phyloP scores from a whole-genome alignment of 495 filamentous ascomycete genomes.

The Trichoderma asperelloides region DNA sequence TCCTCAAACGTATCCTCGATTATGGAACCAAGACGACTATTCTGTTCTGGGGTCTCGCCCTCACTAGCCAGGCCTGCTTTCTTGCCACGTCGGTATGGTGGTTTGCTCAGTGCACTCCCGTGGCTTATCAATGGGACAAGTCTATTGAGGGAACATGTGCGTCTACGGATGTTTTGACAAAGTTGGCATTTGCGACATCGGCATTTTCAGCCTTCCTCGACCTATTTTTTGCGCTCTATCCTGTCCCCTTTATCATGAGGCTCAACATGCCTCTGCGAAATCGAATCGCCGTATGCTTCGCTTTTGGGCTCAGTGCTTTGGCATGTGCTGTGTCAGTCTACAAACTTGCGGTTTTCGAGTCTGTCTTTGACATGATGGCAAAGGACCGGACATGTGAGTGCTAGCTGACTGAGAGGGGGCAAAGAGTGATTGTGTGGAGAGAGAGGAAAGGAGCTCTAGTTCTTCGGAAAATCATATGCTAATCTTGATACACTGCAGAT shows the following conservation, averaged over 20 bases:
- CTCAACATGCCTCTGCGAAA: slow-evolving; percentile 20
- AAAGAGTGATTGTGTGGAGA: not conserved
- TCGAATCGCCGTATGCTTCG: slow-evolving; percentile 17
- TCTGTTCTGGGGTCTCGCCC: slow-evolving; percentile 19
- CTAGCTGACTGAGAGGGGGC: slow-evolving; percentile 4
- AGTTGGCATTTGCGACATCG: slow-evolving; percentile 19
- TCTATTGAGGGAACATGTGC: slow-evolving; percentile 17
- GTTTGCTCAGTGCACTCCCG: slow-evolving; percentile 21
- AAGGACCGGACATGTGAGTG: slow-evolving; percentile 22
- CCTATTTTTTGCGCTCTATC: slow-evolving; percentile 23
- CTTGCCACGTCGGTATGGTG: slow-evolving; percentile 20
- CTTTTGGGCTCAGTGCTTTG: slow-evolving; percentile 19
- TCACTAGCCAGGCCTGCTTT: slow-evolving; percentile 20
- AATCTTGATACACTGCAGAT: slow-evolving; percentile 10
- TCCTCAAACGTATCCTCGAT: slow-evolving; percentile 21
- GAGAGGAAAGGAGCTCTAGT: not conserved
- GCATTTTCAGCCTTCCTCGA: slow-evolving; percentile 23
- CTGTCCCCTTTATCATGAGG: slow-evolving; percentile 21
- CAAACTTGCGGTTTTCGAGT: slow-evolving; percentile 17
- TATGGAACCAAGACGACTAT: slow-evolving; percentile 18
- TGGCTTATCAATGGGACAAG: slow-evolving; percentile 19
- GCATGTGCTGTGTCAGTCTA: slow-evolving; percentile 18
- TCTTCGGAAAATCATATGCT: not conserved
- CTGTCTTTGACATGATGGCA: slow-evolving; percentile 14
- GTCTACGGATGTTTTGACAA: slow-evolving; percentile 13